A percentile compares a stretch with the other conserved stretches of the same genome.
phyloP scores from a whole-genome alignment of 2,329 filamentous ascomycete species.

The Diaporthe batatas region DNA sequence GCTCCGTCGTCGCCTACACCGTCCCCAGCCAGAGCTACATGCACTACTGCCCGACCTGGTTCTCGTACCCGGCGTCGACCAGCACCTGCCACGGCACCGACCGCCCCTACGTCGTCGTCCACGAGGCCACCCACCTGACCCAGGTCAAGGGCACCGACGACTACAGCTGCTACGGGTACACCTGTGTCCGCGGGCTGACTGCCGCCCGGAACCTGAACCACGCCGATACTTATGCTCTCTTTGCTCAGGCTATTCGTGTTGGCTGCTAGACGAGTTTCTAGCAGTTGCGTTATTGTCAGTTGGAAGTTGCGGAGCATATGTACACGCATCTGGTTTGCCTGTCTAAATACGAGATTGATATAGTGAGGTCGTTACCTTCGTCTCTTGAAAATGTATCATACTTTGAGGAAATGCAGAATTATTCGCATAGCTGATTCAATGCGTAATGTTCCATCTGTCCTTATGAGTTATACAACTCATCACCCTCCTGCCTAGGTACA shows the following conservation, averaged over 20 bases:
- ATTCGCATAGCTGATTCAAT: no score
- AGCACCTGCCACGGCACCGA: conserved; percentile 73
- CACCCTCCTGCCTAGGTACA: no score
- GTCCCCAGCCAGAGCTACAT: conserved; percentile 66
- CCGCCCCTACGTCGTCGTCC: conserved; percentile 74
- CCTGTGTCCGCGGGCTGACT: conserved; percentile 63
- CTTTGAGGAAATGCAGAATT: no score
- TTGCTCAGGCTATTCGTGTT: conserved; percentile 45
- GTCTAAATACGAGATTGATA: not conserved
- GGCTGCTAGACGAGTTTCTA: not conserved
- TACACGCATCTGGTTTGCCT: not conserved
- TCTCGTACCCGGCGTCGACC: conserved; percentile 64
- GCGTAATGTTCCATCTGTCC: no score
- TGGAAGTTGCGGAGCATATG: not conserved
- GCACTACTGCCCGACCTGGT: conserved; percentile 74
- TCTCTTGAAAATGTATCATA: no score
- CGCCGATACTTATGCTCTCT: conserved; percentile 69
- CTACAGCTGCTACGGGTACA: conserved; percentile 64
- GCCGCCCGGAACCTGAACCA: conserved; percentile 68
- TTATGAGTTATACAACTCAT: no score
- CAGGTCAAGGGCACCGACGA: conserved; percentile 71
- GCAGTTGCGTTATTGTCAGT: not conserved
- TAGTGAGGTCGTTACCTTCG: no score
- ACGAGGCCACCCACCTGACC: conserved; percentile 74
- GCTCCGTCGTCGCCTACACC: conserved; percentile 70